phyloP scores from a whole-genome alignment of 306 rosid species.

The Purshia tridentata region DNA sequence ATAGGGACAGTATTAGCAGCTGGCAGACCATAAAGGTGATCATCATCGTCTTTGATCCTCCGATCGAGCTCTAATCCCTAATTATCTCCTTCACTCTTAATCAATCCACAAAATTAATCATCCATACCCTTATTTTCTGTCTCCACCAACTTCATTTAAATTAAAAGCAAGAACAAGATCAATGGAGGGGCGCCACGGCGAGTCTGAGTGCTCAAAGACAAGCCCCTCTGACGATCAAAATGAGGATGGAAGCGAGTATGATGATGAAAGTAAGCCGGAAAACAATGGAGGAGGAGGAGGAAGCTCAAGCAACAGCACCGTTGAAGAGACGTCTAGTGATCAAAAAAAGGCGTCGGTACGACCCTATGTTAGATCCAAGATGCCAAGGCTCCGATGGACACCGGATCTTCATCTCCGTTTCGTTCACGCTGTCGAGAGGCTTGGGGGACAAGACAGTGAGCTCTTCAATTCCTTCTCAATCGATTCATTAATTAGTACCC shows the following conservation, averaged over 20 bases:
- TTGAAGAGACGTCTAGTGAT: slow-evolving; percentile 54
- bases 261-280: slow-evolving; percentile 25
- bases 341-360: slow-evolving; percentile 57
- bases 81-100: slow-evolving; percentile 20
- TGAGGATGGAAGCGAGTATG: slow-evolving; percentile 36
- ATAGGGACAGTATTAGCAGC: not conserved
- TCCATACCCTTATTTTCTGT: not conserved
- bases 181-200: slow-evolving; percentile 36
- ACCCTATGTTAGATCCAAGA: slow-evolving; percentile 93
- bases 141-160: not conserved
- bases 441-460: slow-evolving; percentile 96
- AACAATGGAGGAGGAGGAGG: slow-evolving; percentile 41
- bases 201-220: slow-evolving; percentile 57
- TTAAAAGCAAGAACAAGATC: slow-evolving; percentile 14
- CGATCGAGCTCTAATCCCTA: slow-evolving; percentile 29
- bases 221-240: slow-evolving; percentile 30
- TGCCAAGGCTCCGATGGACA: slow-evolving; percentile 89
- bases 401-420: slow-evolving; percentile 92
- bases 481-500: not conserved
- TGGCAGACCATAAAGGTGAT: slow-evolving; percentile 15
- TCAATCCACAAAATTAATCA: not conserved
- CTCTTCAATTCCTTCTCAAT: slow-evolving; percentile 3
- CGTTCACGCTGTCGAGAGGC: slow-evolving; percentile 83
- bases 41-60: slow-evolving; percentile 18
- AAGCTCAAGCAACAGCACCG: slow-evolving; percentile 88